These are phyloP conservation scores for Lablab purpureus DNA, from an alignment of 306 rosid species.

Conservation along the genomic window DNA sequence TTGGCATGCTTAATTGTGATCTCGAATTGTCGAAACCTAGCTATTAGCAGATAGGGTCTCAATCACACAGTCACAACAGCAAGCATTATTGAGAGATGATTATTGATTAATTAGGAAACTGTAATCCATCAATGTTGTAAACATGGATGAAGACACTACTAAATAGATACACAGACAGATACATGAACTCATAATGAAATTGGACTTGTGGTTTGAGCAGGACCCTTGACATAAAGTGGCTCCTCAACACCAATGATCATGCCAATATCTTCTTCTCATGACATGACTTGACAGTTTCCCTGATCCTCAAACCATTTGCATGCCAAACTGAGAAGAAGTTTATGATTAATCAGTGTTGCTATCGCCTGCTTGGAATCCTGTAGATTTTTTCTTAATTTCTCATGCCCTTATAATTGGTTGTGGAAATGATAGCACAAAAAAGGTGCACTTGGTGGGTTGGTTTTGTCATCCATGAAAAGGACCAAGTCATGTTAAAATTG, in stretches of 20 bases:
- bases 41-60: constrained; percentile 34
- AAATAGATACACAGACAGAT: no score
- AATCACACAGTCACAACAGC: constrained; percentile 11
- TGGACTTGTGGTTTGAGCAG: constrained; percentile 24
- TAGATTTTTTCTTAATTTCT: not conserved
- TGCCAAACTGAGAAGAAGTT: constrained; percentile 34
- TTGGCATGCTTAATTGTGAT: constrained; percentile 44
- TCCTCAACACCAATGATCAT: constrained; percentile 22
- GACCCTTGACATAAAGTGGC: constrained; percentile 27
- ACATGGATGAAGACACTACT: constrained; percentile 39
- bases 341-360: constrained; percentile 36
- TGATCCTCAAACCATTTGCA: constrained; percentile 40
- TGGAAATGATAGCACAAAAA: constrained; percentile 6
- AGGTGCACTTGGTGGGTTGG: constrained; percentile 44
- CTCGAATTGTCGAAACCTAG: constrained; percentile 26
- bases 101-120: not conserved
- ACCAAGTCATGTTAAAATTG: constrained; percentile 36
- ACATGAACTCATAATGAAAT: constrained; percentile 19
- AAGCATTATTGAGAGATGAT: constrained; percentile 36
- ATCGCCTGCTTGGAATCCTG: not conserved
- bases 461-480: constrained; percentile 43
- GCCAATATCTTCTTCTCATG: constrained; percentile 16
- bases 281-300: constrained; percentile 42
- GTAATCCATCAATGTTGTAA: constrained; percentile 13
- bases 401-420: constrained; percentile 26